Base-by-base conservation (phyloP, 164 flowering plant genomes). In the Chloranthus sessilifolius region DNA sequence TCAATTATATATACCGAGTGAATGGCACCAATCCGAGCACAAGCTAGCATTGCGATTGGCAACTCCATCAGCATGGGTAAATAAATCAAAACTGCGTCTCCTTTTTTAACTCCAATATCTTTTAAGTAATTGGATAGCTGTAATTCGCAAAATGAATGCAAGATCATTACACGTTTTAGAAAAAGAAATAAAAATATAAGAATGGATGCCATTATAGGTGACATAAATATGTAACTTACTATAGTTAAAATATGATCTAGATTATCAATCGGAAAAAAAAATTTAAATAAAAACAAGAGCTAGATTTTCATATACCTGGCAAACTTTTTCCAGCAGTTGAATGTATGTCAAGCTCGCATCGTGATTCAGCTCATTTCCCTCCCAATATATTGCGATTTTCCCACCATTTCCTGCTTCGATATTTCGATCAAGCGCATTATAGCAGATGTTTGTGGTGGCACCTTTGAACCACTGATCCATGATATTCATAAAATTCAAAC, bases 11-110 rank as follows among this genome's bases (percentile, higher is more conserved):
- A n/a, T 78, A 88, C 95, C 77, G 95, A 89, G 66, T 88, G 95
- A 61, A 92, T 79, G 39, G 98, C 98, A 41, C 95, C 98, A 70
- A 92, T 92, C n/a, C 98, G 94, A 58, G 96, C 94, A 74, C 96
- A 92, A 1, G 98, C 95, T 44, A 92, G 83, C 95, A 92, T 88
- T 39, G 98, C 79, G 8, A 92, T 81, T 0, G 98, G 98, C 62
- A 92, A 82, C 57, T 92, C 98, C 94, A 80, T 79, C 1, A 92
- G 75, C 98, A 92, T 92, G 21, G 98, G 98, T 50, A 92, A 72
- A 59, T 92, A 92, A 56, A 92, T 74, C 5, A 88, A 63, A 51
- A 92, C 91, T 3, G 91, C 82, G 69, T 92, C 95, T 52, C 98
- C 95, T 73, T 92, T 92, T 50, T 50, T 53, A 29, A 91, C 88